A percentile compares a stretch with the other conserved stretches of the same genome.
Evolutionary conservation across 352 stramenopile genomes (phyloP).

Genomic region (Phytophthora rubi): DNA sequence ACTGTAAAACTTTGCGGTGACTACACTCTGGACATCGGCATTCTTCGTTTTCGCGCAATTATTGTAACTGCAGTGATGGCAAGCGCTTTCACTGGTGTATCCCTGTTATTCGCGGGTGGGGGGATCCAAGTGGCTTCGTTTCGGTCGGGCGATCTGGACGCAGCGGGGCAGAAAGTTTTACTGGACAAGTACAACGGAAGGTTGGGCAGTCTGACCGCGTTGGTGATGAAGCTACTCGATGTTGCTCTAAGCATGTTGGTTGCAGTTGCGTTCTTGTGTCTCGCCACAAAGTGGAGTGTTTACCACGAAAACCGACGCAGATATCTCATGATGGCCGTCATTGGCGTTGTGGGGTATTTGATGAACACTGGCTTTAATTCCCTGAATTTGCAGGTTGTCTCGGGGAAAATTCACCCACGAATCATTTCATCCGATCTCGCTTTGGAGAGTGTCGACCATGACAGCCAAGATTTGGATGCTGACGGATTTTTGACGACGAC

Average conservation of each 20-base stretch:
- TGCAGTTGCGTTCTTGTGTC: slow-evolving; percentile 6
- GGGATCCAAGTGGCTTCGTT: slow-evolving; percentile 16
- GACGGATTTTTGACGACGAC: slow-evolving; percentile 1
- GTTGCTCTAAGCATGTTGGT: slow-evolving; percentile 20
- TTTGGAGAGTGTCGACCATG: slow-evolving; percentile 7
- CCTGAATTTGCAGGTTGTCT: slow-evolving; percentile 20
- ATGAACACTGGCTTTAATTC: slow-evolving; percentile 27
- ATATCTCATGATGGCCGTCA: slow-evolving; percentile 7
- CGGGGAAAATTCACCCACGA: slow-evolving; percentile 3
- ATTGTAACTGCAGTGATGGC: neutral
- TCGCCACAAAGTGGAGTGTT: slow-evolving; percentile 11
- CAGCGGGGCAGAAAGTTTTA: slow-evolving; percentile 6
- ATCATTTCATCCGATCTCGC: slow-evolving; percentile 11
- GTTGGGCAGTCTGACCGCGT: slow-evolving; percentile 4
- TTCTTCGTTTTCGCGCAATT: slow-evolving; percentile 11
- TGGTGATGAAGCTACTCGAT: slow-evolving; percentile 22
- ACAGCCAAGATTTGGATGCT: neutral
- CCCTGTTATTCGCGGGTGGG: slow-evolving; percentile 6
- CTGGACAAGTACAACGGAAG: slow-evolving; percentile 21
- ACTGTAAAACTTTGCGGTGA: neutral
- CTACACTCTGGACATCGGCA: slow-evolving; percentile 3
- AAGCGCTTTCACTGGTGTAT: neutral
- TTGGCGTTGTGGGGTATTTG: slow-evolving; percentile 18
- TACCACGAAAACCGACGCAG: slow-evolving; percentile 12
- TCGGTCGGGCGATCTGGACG: slow-evolving; percentile 13